Evolutionary conservation across 257 asterid species (phyloP).

Genomic region (Solanum etuberosum): DNA sequence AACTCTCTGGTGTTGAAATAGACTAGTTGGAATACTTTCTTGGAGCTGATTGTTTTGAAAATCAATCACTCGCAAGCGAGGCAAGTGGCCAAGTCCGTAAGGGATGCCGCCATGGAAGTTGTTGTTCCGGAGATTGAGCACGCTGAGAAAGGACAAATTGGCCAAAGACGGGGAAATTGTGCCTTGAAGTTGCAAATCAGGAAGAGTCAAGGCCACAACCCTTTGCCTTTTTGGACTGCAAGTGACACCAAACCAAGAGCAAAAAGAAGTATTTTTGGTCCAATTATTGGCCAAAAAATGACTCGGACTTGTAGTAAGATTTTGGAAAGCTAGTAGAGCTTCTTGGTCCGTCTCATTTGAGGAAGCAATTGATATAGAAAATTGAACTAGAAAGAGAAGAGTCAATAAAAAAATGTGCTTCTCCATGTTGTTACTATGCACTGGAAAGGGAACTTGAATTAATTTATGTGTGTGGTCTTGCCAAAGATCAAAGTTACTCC

Average conservation of each 20-base stretch:
- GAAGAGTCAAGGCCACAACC: background rate
- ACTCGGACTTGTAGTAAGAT: background rate
- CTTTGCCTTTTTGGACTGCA: background rate
- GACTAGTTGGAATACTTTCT: background rate
- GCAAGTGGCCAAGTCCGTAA: background rate
- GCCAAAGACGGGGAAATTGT: background rate
- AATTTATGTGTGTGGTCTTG: background rate
- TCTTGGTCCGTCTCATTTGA: background rate
- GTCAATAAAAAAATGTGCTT: background rate
- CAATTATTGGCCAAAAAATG: constrained; percentile 7
- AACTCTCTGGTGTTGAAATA: background rate
- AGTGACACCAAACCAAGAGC: background rate
- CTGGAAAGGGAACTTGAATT: background rate
- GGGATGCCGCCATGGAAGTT: background rate
- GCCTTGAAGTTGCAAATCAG: background rate
- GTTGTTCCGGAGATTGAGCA: background rate
- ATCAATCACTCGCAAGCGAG: background rate
- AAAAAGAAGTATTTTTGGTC: constrained; percentile 1
- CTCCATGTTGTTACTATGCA: background rate
- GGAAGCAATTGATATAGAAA: background rate
- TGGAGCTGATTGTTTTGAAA: background rate
- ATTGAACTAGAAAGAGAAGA: background rate
- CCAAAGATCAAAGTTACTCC: background rate
- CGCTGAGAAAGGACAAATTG: background rate
- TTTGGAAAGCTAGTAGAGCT: background rate